Evolutionary conservation across 2,329 filamentous ascomycete species (phyloP), one percentile per base, ranked within the genome.

Genomic region (Fragosphaeria purpurea): DNA sequence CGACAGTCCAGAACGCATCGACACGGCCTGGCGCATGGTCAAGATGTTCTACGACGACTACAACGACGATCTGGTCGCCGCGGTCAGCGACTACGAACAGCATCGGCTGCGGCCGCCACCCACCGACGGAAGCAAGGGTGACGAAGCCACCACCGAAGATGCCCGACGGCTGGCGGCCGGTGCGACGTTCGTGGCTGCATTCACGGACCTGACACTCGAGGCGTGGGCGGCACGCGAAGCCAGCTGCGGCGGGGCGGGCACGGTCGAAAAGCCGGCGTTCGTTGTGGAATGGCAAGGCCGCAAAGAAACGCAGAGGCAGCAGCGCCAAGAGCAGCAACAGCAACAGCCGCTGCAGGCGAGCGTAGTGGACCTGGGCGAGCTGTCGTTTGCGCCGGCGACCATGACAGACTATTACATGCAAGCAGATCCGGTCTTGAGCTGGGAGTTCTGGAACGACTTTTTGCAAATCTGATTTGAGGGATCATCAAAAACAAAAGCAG

Each of bases 11-110:
- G 35, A 34, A 4, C 52, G 53, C 6, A 58, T 65, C 0, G 52
- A 30, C 0, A 8, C 55, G 7, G 62, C 62, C 0, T 66, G 64
- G 64, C 55, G 43, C 0, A n/a, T 62, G 7, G 47, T 65, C 0
- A 59, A 58, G 7, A 49, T 47, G 0, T 50, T 66, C 0, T 66
- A 63, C 13, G 22, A 39, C 1, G 51, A 60, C 2, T 59, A 63
- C 11, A 46, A 39, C 5, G 31, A 38, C 34, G 52, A 53, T 51
- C 5, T 52, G 45, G 50, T 39, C 51, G 0, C 58, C 58, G 38
- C 38, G 59, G 4, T 44, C 10, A 35, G 12, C 6, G 42, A 44
- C 33, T 44, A 35, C n/a, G 46, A 46, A 13, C 48, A 44, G 10
- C 41, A 44, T 30, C 32, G 44, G 6, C 7, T 44, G 42, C n/a